A percentile compares a stretch with the other conserved stretches of the same genome.
Conservation (phyloP, 2,329 filamentous ascomycete genomes). For the Tolypocladium endophyticum region DNA sequence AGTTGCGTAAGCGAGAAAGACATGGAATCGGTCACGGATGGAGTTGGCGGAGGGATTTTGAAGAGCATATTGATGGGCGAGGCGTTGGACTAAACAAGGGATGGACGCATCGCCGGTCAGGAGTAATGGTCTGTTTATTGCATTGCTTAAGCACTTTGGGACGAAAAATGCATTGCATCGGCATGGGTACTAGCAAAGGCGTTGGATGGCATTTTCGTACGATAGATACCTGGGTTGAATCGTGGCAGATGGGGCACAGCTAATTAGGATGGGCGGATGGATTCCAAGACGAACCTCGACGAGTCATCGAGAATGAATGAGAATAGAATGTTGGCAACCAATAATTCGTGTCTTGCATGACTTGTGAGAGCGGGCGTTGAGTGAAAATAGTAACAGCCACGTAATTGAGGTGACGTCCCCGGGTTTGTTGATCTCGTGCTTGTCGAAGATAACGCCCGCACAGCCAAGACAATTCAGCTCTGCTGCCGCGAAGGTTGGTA, state of each 20-base stretch:
- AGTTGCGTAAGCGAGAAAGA: constrained; percentile 76
- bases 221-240: neutral
- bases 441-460: neutral
- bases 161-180: neutral
- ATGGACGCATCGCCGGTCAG: neutral
- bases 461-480: neutral
- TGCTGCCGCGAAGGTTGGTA: neutral
- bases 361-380: neutral
- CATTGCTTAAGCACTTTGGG: constrained; percentile 3
- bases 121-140: neutral
- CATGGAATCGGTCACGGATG: constrained; percentile 59
- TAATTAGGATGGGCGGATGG: no score
- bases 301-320: neutral
- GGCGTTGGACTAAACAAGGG: constrained; percentile 36
- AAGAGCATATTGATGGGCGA: constrained; percentile 52
- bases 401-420: neutral
- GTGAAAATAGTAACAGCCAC: neutral
- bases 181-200: neutral
- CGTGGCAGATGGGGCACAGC: neutral
- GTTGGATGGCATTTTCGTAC: neutral
- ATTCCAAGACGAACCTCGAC: neutral
- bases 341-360: neutral
- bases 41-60: constrained; percentile 49
- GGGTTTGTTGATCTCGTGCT: neutral
- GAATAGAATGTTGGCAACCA: neutral